A percentile compares a stretch with the other conserved stretches of the same genome.
These are phyloP conservation scores for Lachnellula occidentalis DNA, from an alignment of 2,329 filamentous ascomycete species.

Conservation along the genomic window DNA sequence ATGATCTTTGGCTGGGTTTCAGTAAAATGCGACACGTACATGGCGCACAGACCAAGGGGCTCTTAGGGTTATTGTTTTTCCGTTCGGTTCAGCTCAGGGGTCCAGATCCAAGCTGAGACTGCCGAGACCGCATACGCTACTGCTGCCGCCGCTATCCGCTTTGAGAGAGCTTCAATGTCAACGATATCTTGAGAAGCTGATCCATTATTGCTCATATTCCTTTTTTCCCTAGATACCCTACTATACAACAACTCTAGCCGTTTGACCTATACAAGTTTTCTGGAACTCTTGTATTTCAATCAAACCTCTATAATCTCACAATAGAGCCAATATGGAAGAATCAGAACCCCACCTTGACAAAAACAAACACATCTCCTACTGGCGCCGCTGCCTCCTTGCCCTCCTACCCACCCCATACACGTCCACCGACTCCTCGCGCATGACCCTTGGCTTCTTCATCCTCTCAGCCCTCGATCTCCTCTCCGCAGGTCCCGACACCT, in stretches of 20 bases:
- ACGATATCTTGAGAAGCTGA: not conserved
- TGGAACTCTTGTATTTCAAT: no score
- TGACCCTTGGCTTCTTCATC: constrained; percentile 86
- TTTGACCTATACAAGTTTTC: not conserved
- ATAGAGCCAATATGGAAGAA: constrained; percentile 19
- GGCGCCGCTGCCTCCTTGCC: constrained; percentile 79
- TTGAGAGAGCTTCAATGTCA: not conserved
- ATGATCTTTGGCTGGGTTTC: not conserved
- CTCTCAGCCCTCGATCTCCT: constrained; percentile 81
- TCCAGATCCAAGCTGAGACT: not conserved
- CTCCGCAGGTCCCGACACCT: constrained; percentile 50
- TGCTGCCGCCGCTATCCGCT: not conserved
- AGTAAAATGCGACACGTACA: not conserved
- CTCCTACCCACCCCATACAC: constrained; percentile 80
- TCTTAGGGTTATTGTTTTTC: constrained; percentile 1
- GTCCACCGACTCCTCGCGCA: constrained; percentile 81
- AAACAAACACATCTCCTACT: constrained; percentile 79
- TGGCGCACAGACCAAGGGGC: not conserved
- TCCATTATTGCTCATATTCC: not conserved
- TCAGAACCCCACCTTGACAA: constrained; percentile 44
- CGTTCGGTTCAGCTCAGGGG: not conserved
- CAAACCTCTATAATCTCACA: no score
- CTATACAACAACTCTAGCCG: not conserved
- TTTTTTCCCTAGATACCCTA: not conserved
- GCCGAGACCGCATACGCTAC: not conserved